phyloP scores from a whole-genome alignment of 345 rosid species.

The Dimocarpus longan region DNA sequence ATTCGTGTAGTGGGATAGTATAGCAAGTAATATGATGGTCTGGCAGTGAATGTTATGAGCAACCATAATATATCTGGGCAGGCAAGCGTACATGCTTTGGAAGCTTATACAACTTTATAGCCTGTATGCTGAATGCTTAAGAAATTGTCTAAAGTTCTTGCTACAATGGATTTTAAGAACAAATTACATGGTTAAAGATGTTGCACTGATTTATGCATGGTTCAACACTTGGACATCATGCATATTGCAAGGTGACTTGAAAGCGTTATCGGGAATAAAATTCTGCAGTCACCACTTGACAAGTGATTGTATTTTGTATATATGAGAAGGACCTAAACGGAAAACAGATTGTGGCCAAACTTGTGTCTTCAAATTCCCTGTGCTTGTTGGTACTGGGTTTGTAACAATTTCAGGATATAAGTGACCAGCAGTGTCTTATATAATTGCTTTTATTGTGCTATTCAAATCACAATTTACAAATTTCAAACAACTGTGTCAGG shows the following conservation, averaged over 20 bases:
- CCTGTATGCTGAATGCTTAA: not conserved
- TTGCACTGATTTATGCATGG: not conserved
- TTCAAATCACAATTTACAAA: not conserved
- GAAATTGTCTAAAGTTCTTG: too few species aligned
- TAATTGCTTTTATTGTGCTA: not conserved
- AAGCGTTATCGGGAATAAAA: not conserved
- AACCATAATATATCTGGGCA: too few species aligned
- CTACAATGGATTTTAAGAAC: not conserved
- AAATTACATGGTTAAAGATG: not conserved
- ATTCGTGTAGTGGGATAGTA: too few species aligned
- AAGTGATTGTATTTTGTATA: not conserved
- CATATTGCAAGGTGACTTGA: not conserved
- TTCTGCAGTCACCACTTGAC: not conserved
- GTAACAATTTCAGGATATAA: not conserved
- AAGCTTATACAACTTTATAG: not conserved
- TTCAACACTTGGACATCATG: not conserved
- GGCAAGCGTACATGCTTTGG: not conserved
- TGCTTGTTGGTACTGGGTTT: not conserved
- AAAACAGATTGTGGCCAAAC: not conserved
- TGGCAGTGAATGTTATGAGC: not conserved
- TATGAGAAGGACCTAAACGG: not conserved
- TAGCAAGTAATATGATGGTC: not conserved
- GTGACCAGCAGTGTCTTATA: not conserved
- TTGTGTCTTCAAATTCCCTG: not conserved
- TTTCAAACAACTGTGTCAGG: slow-evolving; percentile 42